Percentiles rank a stretch among this genome's conserved stretches.
Conservation (phyloP, 768 basidiomycete species). For the Strobilomyces echinocephalus region DNA sequence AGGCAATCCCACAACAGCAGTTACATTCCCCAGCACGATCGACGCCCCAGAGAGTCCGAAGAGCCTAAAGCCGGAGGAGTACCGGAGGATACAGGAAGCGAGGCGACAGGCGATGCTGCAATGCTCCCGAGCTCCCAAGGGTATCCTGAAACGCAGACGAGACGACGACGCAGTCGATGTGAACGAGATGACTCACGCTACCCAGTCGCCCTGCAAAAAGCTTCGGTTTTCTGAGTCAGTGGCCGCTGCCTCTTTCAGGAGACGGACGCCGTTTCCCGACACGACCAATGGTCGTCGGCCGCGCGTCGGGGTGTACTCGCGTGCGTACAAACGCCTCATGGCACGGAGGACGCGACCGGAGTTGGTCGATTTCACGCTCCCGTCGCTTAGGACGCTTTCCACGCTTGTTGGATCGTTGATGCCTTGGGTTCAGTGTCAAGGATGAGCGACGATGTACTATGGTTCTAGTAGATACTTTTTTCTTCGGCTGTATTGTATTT, state of each 20-base stretch:
- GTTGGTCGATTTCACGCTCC: constrained; percentile 28
- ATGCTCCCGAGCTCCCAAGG: constrained; percentile 20
- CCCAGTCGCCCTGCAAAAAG: constrained; percentile 16
- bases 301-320: constrained; percentile 10
- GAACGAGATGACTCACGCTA: neutral
- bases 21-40: constrained; percentile 14
- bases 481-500: neutral
- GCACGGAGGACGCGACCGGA: constrained; percentile 12
- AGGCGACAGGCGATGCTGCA: constrained; percentile 28
- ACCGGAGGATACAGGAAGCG: constrained; percentile 19
- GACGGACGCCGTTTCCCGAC: constrained; percentile 14
- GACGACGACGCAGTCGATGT: constrained; percentile 15
- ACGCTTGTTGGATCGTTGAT: constrained; percentile 29
- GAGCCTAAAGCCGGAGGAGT: constrained; percentile 23
- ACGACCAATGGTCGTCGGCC: constrained; percentile 14
- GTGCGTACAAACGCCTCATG: constrained; percentile 13
- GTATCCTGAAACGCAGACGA: constrained; percentile 28
- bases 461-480: neutral
- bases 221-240: constrained; percentile 19
- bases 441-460: neutral
- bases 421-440: constrained; percentile 25
- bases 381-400: constrained; percentile 31
- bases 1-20: constrained; percentile 5
- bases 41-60: constrained; percentile 17
- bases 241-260: neutral